phyloP scores from a whole-genome alignment of 1,284 basidiomycete genomes.

The Coniferiporia weirii region DNA sequence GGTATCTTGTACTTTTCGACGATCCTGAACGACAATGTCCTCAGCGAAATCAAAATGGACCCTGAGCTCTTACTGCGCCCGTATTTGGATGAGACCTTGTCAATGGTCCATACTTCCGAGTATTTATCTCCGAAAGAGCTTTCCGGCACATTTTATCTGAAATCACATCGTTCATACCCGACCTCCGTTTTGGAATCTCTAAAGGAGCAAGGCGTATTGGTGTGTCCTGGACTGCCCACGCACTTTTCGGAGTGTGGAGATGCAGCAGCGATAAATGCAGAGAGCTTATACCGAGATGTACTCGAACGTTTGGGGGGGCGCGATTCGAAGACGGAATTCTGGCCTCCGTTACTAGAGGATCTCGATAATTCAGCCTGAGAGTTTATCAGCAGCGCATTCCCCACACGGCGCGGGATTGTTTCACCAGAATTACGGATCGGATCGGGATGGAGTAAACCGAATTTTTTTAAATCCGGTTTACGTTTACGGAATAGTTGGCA shows the following conservation, averaged over 20 bases:
- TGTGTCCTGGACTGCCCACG: conserved; percentile 35
- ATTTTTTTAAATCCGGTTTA: too few species aligned
- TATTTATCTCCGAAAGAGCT: conserved; percentile 20
- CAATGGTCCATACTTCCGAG: conserved; percentile 26
- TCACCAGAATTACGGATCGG: too few species aligned
- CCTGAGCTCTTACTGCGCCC: conserved; percentile 51
- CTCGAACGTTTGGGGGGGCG: conserved; percentile 23
- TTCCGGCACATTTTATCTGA: conserved; percentile 15
- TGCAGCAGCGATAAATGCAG: conserved; percentile 50
- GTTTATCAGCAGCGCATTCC: not conserved
- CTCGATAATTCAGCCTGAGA: conserved; percentile 7
- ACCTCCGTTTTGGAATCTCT: not conserved
- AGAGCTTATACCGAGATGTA: conserved; percentile 57
- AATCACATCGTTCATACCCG: not conserved
- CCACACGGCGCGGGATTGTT: too few species aligned
- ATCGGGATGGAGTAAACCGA: too few species aligned
- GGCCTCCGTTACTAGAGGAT: conserved; percentile 11
- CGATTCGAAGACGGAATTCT: conserved; percentile 5
- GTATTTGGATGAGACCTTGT: conserved; percentile 51
- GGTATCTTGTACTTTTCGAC: conserved; percentile 61
- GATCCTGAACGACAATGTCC: conserved; percentile 32
- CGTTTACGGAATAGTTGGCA: too few species aligned
- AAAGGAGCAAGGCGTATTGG: conserved; percentile 28
- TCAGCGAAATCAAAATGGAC: not conserved
- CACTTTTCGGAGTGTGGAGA: conserved; percentile 55